Conservation (phyloP, 106 monocot genomes). For the Cymbidium sinense region DNA sequence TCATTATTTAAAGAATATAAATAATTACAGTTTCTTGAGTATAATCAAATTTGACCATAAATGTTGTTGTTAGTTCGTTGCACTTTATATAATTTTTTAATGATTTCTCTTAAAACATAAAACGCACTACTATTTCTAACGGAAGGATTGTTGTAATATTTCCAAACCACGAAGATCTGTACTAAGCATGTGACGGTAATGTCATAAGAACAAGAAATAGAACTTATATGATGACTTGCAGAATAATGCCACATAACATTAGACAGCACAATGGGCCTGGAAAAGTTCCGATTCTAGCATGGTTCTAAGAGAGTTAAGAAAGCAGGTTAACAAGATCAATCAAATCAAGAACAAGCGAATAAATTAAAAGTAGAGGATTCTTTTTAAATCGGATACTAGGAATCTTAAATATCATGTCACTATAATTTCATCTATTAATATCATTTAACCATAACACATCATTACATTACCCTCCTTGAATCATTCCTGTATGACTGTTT, state of each 20-base stretch:
- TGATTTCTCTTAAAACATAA: neutral
- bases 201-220: neutral
- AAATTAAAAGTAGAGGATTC: neutral
- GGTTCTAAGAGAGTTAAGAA: neutral
- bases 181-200: neutral
- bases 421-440: neutral
- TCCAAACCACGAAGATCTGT: neutral
- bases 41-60: neutral
- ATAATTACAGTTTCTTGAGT: neutral
- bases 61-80: neutral
- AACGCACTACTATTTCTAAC: neutral
- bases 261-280: neutral
- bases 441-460: neutral
- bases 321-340: neutral
- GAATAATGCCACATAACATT: neutral
- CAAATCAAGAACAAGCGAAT: neutral
- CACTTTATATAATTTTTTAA: neutral
- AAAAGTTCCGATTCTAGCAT: neutral
- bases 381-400: neutral
- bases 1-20: neutral
- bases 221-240: neutral
- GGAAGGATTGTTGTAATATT: neutral
- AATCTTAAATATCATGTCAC: neutral
- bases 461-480: neutral
- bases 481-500: neutral